Percentiles rank a stretch among this genome's conserved stretches.
phyloP scores from a whole-genome alignment of 305 asterid species.

The Withania somnifera region DNA sequence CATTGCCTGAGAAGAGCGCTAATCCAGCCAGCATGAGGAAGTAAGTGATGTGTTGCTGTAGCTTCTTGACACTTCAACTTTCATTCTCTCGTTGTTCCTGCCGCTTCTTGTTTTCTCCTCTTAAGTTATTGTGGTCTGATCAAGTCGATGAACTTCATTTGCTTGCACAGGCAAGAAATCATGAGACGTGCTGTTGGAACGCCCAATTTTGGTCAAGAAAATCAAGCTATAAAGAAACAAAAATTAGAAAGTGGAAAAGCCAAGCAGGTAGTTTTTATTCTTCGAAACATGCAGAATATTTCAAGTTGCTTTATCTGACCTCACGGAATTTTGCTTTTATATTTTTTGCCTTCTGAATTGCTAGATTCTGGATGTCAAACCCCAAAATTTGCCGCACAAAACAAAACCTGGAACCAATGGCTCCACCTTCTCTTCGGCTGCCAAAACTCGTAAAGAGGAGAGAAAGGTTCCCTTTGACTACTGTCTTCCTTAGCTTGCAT shows the following conservation, averaged over 20 bases:
- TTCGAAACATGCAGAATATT: background rate
- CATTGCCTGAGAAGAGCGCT: constrained; percentile 33
- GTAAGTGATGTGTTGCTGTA: constrained; percentile 15
- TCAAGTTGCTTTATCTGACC: background rate
- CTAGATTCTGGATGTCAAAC: constrained; percentile 65
- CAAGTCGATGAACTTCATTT: background rate
- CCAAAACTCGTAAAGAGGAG: constrained; percentile 49
- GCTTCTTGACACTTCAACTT: background rate
- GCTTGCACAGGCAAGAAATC: constrained; percentile 36
- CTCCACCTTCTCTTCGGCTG: constrained; percentile 28
- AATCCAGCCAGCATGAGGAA: constrained; percentile 48
- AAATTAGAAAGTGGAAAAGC: constrained; percentile 81
- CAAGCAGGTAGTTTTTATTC: constrained; percentile 37
- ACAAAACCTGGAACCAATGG: constrained; percentile 37
- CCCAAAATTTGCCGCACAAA: constrained; percentile 65
- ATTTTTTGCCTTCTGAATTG: background rate
- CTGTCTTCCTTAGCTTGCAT: background rate
- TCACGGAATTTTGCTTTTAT: background rate
- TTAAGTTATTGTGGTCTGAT: background rate
- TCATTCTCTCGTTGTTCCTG: background rate
- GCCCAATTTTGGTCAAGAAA: constrained; percentile 58
- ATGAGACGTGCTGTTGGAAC: constrained; percentile 36
- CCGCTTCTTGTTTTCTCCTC: background rate
- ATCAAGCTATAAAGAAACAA: constrained; percentile 87
- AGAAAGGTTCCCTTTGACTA: constrained; percentile 36